Base-by-base conservation (phyloP, 2,329 filamentous ascomycete species). In the Microthyrium microscopicum region DNA sequence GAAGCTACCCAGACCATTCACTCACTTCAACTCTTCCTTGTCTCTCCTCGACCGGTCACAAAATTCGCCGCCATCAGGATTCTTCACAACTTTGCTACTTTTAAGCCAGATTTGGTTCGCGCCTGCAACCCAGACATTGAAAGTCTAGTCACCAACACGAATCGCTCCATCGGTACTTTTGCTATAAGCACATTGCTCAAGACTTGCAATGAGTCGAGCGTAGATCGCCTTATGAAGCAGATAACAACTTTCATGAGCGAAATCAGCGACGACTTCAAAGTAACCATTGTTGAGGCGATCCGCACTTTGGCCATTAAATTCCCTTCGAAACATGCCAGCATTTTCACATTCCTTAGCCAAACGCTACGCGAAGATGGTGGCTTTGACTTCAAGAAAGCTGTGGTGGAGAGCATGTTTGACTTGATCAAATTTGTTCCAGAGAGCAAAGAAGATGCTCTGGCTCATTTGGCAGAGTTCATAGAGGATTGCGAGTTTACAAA, bases 401-500 rank as follows among this genome's bases (percentile, higher is more conserved):
- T 98, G 8, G 87, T 98, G 15, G 89, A 98, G 64, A 93, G 84
- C 66, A 95, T 98, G 76, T 95, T 98, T 51, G 89, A 98, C 49
- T 64, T 98, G 36, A 95, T 98, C 64, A 94, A 95, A 56, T 98
- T 98, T 49, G 87, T 98, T 3, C 89, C 89, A 1, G 89, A 94
- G 39, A 74, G 70, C 47, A 74, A 73, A 49, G 73, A 78, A 53
- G 73, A 78, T 43, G 61, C 89, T 13, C 72, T 98, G 31, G 82
- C 87, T 11, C 89, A 95, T 50, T 72, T 98, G 16, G 95, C 89
- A 61, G 89, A 98, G 54, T 98, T 98, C 53, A 98, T 98, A 43
- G 89, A 98, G 58, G 89, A 98, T 54, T 98, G 89, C 61, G 89
- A 98, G 54, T 98, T 95, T 56, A 94, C 89, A 19, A 98, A 98